These are phyloP conservation scores for Magnolia sinica DNA, from an alignment of 164 flowering plant genomes.

Conservation along the genomic window DNA sequence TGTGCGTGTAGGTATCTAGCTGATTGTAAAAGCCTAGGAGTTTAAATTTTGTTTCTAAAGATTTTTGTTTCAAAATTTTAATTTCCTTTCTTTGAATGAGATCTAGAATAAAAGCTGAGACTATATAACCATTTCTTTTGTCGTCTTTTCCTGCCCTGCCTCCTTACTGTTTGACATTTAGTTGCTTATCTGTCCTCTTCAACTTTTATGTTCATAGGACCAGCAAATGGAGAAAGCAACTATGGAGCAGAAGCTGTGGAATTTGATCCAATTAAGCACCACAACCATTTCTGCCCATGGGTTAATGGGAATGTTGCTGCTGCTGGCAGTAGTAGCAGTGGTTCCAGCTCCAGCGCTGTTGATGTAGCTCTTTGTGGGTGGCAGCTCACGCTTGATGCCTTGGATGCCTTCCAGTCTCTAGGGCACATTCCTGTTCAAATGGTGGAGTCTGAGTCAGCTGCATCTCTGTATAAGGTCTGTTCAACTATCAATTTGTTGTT, in stretches of 20 bases:
- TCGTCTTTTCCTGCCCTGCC: not conserved
- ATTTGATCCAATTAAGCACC: slow-evolving; percentile 90
- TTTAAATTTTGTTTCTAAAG: no score
- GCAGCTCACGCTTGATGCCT: slow-evolving; percentile 92
- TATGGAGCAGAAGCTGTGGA: slow-evolving; percentile 66
- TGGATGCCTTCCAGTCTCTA: slow-evolving; percentile 66
- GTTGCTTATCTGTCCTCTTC: not conserved
- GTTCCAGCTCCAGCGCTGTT: slow-evolving; percentile 43
- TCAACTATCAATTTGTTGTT: not conserved
- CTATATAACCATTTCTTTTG: not conserved
- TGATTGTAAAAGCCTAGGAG: no score
- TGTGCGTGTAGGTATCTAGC: no score
- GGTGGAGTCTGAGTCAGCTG: slow-evolving; percentile 88
- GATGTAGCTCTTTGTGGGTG: slow-evolving; percentile 81
- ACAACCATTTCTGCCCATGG: slow-evolving; percentile 92
- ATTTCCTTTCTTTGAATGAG: not conserved
- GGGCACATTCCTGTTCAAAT: slow-evolving; percentile 66
- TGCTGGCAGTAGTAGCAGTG: slow-evolving; percentile 60
- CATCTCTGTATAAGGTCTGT: slow-evolving; percentile 83
- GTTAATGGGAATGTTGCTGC: slow-evolving; percentile 99
- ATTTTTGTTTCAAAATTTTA: not conserved
- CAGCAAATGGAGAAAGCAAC: slow-evolving; percentile 83
- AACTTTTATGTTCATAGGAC: slow-evolving; percentile 40
- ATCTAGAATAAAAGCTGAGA: not conserved
- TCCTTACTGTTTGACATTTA: not conserved